Percentiles rank a stretch among this genome's conserved stretches.
phyloP scores from a whole-genome alignment of 352 stramenopile species.

The Globisporangium splendens region DNA sequence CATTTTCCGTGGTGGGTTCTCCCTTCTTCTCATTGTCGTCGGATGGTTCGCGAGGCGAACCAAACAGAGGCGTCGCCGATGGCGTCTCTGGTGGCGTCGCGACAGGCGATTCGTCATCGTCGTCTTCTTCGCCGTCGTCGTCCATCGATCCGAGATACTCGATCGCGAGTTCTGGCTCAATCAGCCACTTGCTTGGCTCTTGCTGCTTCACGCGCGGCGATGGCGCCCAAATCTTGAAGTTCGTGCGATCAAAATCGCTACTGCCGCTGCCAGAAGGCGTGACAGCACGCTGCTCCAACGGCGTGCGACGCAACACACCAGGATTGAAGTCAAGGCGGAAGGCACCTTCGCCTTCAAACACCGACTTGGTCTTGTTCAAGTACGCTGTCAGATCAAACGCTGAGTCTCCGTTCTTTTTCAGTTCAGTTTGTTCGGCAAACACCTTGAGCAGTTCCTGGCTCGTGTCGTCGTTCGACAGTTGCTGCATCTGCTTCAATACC shows the following conservation, averaged over 20 bases:
- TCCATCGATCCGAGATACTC: conserved; percentile 82
- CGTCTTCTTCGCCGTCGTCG: conserved; percentile 46
- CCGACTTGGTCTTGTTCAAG: conserved; percentile 70
- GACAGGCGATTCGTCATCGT: conserved; percentile 67
- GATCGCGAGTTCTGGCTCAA: conserved; percentile 73
- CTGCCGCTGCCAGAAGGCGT: conserved; percentile 36
- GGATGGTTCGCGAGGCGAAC: conserved; percentile 44
- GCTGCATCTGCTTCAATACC: conserved; percentile 89
- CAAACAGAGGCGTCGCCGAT: conserved; percentile 64
- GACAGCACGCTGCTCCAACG: conserved; percentile 43
- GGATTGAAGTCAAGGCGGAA: conserved; percentile 85
- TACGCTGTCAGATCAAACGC: conserved; percentile 45
- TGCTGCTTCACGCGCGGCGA: conserved; percentile 69
- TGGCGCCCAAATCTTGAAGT: conserved; percentile 74
- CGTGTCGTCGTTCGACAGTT: conserved; percentile 75
- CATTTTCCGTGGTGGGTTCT: conserved; percentile 18
- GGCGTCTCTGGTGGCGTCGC: conserved; percentile 67
- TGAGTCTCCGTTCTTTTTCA: conserved; percentile 15
- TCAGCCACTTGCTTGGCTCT: conserved; percentile 79
- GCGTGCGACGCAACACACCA: conserved; percentile 72
- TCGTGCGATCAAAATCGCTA: conserved; percentile 20
- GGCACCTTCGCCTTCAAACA: conserved; percentile 80
- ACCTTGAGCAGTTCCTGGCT: conserved; percentile 77
- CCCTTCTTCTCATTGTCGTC: conserved; percentile 47
- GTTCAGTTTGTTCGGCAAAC: conserved; percentile 51